Conservation (phyloP, 2,329 filamentous ascomycete species). For the Penicillium sp. region DNA sequence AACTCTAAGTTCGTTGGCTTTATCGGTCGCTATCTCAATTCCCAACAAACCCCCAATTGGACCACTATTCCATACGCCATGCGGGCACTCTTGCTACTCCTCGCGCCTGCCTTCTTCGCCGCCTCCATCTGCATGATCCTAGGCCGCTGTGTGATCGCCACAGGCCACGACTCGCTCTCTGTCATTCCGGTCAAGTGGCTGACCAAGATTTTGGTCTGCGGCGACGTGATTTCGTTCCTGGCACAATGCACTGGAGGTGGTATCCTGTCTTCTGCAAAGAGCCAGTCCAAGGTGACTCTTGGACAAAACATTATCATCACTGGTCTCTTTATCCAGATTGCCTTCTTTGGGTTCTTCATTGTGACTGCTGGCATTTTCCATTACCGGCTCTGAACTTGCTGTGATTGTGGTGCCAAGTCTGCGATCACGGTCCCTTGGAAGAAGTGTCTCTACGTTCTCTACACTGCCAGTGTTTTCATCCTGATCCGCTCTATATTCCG, state of each 20-base stretch:
- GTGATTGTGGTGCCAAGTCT: not conserved
- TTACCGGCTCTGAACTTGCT: not conserved
- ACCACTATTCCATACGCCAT: not conserved
- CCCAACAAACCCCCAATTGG: not conserved
- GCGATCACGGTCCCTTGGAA: not conserved
- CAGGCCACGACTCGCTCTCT: constrained; percentile 4
- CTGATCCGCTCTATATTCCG: constrained; percentile 8
- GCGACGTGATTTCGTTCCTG: constrained; percentile 10
- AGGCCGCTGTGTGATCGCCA: constrained; percentile 29
- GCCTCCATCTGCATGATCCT: constrained; percentile 35
- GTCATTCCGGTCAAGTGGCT: not conserved
- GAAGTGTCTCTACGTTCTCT: constrained; percentile 1
- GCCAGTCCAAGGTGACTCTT: not conserved
- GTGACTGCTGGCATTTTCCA: constrained; percentile 7
- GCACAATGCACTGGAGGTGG: constrained; percentile 4
- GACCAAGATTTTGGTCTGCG: constrained; percentile 9
- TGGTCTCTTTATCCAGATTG: constrained; percentile 7
- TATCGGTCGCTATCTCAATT: not conserved
- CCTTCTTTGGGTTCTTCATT: constrained; percentile 7
- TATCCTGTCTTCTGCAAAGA: not conserved
- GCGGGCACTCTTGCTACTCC: constrained; percentile 19
- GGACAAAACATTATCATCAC: constrained; percentile 7
- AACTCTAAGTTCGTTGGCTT: too few relatives aligned
- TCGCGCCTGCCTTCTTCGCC: constrained; percentile 39
- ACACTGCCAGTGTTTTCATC: constrained; percentile 1